These are phyloP conservation scores for Rhododendron kiyosumense DNA, from an alignment of 148 eudicot species.

Conservation along the genomic window DNA sequence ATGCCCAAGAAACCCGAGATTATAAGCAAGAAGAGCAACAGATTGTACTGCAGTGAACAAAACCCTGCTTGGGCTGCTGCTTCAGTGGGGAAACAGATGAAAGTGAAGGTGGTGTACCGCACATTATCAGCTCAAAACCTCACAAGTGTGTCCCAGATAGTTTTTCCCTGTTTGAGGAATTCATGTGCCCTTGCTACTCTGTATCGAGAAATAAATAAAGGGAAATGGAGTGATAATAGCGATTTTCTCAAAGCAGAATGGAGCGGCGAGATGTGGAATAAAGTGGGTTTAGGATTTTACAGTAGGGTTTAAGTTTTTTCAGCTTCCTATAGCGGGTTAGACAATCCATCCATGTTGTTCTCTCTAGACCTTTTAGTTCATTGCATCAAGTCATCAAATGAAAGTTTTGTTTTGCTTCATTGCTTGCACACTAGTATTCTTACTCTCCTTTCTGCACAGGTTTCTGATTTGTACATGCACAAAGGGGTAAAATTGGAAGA, in stretches of 20 bases:
- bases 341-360: not conserved
- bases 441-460: not conserved
- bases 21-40: not conserved
- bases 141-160: not conserved
- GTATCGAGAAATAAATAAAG: not conserved
- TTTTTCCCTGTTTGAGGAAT: not conserved
- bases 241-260: not conserved
- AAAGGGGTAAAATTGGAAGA: not conserved
- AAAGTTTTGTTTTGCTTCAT: not conserved
- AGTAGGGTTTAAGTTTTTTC: not conserved
- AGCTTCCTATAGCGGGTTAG: not conserved
- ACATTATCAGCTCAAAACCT: not conserved
- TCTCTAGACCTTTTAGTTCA: not conserved
- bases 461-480: not conserved
- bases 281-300: not conserved
- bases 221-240: not conserved
- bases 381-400: not conserved
- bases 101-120: not conserved
- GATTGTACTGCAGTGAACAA: not conserved
- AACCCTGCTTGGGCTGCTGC: not conserved
- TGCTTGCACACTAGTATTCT: not conserved
- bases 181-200: constrained; percentile 2
- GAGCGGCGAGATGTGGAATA: not conserved
- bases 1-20: not conserved
- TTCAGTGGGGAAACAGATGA: not conserved